phyloP scores from a whole-genome alignment of 1,284 basidiomycete genomes.

The Trichosporon asahii region DNA sequence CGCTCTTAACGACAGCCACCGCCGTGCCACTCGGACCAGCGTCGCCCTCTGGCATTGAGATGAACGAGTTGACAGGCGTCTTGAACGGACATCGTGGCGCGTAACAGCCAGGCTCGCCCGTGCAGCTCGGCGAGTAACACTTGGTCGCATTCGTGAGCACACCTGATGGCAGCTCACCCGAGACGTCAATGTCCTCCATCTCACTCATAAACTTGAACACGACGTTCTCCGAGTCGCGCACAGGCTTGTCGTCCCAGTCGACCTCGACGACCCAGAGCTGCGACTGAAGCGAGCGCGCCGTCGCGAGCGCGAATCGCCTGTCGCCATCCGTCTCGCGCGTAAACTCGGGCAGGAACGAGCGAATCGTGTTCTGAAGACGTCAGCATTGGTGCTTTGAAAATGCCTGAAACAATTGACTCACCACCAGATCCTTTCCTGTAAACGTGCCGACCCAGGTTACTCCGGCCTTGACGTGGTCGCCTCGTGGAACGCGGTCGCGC shows the following conservation, averaged over 20 bases:
- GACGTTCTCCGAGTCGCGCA: slow-evolving; percentile 88
- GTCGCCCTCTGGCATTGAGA: slow-evolving; percentile 22
- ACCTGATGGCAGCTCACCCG: slow-evolving; percentile 61
- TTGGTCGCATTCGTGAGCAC: slow-evolving; percentile 58
- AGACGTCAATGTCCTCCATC: slow-evolving; percentile 63
- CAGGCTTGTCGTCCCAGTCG: slow-evolving; percentile 80
- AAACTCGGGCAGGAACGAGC: slow-evolving; percentile 70
- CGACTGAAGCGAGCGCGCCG: slow-evolving; percentile 82
- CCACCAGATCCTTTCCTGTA: slow-evolving; percentile 87
- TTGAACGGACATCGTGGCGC: slow-evolving; percentile 70
- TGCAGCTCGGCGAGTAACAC: slow-evolving; percentile 63
- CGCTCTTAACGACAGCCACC: slow-evolving; percentile 3
- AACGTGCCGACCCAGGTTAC: slow-evolving; percentile 82
- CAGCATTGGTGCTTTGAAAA: slow-evolving; percentile 6
- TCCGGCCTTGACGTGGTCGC: slow-evolving; percentile 83
- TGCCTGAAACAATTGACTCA: slow-evolving; percentile 53
- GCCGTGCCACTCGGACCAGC: neutral
- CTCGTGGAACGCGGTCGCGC: slow-evolving; percentile 76
- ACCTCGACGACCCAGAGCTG: slow-evolving; percentile 97
- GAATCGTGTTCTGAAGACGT: slow-evolving; percentile 66
- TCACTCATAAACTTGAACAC: slow-evolving; percentile 96
- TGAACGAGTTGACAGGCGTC: slow-evolving; percentile 50
- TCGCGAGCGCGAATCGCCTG: slow-evolving; percentile 73
- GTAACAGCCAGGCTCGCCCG: slow-evolving; percentile 51
- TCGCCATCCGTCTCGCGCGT: slow-evolving; percentile 68